Evolutionary conservation across 2,329 filamentous ascomycete genomes (phyloP), one percentile per base, ranked within the genome.

Genomic region (Neophaeococcomyces aloes): DNA sequence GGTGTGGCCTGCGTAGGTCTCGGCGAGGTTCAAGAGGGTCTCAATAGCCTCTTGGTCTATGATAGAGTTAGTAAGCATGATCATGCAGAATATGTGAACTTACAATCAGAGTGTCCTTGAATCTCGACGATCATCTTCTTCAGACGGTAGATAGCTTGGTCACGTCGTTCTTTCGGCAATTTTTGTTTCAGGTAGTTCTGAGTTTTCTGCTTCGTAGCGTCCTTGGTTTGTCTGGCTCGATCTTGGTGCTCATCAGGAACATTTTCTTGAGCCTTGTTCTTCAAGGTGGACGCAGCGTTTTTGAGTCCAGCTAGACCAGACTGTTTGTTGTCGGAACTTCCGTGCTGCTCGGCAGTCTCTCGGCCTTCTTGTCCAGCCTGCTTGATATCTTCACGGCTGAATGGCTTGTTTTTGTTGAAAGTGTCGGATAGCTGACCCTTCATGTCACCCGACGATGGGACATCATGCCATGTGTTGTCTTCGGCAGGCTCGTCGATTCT

Each of bases 71-170:
- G 44, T 36, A n/a, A 29, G n/a, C 7, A 10, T 27, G 18, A 39
- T 18, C 35, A 19, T 27, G 53, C 25, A 33, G 29, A 13, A 14
- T 6, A 39, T 8, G 27, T 36, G 14, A 11, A 66, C 73, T 62
- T 65, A 79, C 76, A 98, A 57, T 98, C 89, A 46, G 85, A 78
- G 59, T 96, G 91, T 45, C 89, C 85, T 67, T 98, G 91, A 56
- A 94, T 87, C 66, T 98, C 91, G 35, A 95, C 79, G 30, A 98
- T 70, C 83, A 96, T 94, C 78, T 96, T 96, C 79, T 89, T 98
- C 53, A 98, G 67, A 29, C 91, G 84, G 76, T 80, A 94, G 56
- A 95, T 81, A 44, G 81, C 81, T 70, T 94, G 87, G 6, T 96
- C 87, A 48, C 88, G 86, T 48, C 91, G 86, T 63, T 96, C 88